These are phyloP conservation scores for Neurospora sp. DNA, from an alignment of 2,329 filamentous ascomycete species.

Conservation along the genomic window DNA sequence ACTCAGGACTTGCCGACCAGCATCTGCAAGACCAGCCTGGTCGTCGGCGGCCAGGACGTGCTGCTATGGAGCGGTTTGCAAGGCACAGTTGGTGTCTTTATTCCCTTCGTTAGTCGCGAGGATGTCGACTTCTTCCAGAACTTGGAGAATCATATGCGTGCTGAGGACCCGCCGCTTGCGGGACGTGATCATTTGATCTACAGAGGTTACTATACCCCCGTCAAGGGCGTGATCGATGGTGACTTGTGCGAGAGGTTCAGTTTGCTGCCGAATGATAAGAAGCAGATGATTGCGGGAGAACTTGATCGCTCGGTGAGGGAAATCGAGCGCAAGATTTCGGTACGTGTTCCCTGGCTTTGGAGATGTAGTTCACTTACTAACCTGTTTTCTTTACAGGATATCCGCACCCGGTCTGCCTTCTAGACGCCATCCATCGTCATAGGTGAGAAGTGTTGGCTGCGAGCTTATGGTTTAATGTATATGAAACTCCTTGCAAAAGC, in stretches of 20 bases:
- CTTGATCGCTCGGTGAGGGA: conserved; percentile 83
- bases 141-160: conserved; percentile 77
- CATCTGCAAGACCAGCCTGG: conserved; percentile 78
- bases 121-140: conserved; percentile 97
- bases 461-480: background rate
- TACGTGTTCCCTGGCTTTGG: conserved; percentile 22
- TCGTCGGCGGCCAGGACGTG: conserved; percentile 85
- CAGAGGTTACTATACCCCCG: conserved; percentile 87
- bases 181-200: conserved; percentile 95
- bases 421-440: conserved; percentile 22
- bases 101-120: conserved; percentile 84
- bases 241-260: conserved; percentile 92
- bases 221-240: conserved; percentile 94
- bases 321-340: conserved; percentile 91
- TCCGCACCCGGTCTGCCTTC: conserved; percentile 50
- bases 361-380: conserved; percentile 8
- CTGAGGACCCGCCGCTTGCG: conserved; percentile 76
- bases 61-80: conserved; percentile 90
- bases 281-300: conserved; percentile 89
- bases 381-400: conserved; percentile 30
- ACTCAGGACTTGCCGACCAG: conserved; percentile 87
- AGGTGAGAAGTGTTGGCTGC: background rate
- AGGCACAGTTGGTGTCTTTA: conserved; percentile 84
- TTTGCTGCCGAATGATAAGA: conserved; percentile 74
- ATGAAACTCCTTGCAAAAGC: background rate